These are phyloP conservation scores for Dactylis glomerata DNA, from an alignment of 176 grass and related monocot genomes.

Conservation along the genomic window DNA sequence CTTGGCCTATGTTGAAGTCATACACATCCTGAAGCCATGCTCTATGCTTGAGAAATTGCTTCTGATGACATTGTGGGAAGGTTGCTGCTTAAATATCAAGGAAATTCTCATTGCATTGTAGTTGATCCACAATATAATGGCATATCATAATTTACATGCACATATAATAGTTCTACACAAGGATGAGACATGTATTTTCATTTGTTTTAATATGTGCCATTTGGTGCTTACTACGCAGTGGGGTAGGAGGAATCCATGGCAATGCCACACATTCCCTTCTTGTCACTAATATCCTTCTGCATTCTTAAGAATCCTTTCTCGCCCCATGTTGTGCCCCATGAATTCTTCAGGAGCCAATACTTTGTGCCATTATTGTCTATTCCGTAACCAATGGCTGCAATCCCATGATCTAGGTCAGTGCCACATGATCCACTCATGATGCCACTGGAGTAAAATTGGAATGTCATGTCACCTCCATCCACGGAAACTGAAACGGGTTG, in stretches of 20 bases:
- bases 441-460: background rate
- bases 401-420: background rate
- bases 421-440: background rate
- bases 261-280: constrained; percentile 7
- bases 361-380: background rate
- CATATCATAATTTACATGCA: background rate
- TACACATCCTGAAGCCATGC: background rate
- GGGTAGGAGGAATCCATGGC: background rate
- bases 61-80: background rate
- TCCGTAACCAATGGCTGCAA: constrained; percentile 2
- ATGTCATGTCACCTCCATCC: background rate
- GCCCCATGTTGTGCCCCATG: constrained; percentile 12
- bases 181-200: background rate
- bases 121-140: background rate
- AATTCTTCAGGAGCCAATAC: constrained; percentile 3
- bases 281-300: background rate
- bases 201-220: background rate
- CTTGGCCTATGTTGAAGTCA: background rate
- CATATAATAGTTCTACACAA: background rate
- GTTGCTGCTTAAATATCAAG: background rate
- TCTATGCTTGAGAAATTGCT: background rate
- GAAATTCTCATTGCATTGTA: background rate
- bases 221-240: background rate
- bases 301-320: constrained; percentile 8
- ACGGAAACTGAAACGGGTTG: background rate